These are phyloP conservation scores for Tolypocladium nubicola DNA, from an alignment of 2,329 filamentous ascomycete species.

Conservation along the genomic window DNA sequence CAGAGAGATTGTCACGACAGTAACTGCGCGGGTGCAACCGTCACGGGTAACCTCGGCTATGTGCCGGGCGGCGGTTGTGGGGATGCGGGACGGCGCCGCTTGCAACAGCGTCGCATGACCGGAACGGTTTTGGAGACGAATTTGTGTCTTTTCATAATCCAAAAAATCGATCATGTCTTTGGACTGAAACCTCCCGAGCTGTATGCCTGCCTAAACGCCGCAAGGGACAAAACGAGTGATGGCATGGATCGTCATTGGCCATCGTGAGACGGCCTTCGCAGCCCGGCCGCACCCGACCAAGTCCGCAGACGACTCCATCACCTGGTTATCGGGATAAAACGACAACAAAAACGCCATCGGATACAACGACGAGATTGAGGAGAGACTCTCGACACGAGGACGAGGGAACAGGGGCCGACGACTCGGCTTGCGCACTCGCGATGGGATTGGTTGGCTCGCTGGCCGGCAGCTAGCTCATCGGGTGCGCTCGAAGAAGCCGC, in stretches of 20 bases:
- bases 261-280: background rate
- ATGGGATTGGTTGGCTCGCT: background rate
- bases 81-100: background rate
- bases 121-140: background rate
- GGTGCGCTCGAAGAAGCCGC: slow-evolving; percentile 83
- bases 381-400: background rate
- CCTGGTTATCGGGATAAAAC: background rate
- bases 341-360: background rate
- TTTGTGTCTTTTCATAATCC: background rate
- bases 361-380: background rate
- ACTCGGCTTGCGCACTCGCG: background rate
- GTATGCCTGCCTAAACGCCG: background rate
- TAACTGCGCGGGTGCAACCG: background rate
- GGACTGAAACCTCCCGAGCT: background rate
- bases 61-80: slow-evolving; percentile 3
- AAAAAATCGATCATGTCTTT: background rate
- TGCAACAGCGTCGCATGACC: background rate
- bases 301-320: background rate
- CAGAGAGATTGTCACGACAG: background rate
- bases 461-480: slow-evolving; percentile 42
- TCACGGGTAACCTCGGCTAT: slow-evolving; percentile 8
- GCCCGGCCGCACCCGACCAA: background rate
- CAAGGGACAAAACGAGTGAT: background rate
- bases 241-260: background rate
- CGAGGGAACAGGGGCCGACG: background rate